Percentiles rank a stretch among this genome's conserved stretches.
Evolutionary conservation across 2,329 filamentous ascomycete species (phyloP).

Genomic region (Cytospora leucostoma): DNA sequence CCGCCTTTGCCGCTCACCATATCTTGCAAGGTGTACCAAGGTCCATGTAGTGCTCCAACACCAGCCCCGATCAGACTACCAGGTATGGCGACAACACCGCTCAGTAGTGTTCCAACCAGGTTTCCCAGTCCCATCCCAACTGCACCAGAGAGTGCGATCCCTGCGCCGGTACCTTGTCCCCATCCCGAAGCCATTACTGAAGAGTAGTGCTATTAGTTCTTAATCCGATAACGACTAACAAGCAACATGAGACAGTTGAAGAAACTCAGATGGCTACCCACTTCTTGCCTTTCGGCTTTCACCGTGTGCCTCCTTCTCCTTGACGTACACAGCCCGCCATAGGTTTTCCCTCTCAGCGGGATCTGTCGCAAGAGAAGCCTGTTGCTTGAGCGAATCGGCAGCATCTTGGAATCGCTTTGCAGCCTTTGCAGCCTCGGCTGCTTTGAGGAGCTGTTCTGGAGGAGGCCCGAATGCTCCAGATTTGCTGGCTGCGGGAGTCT

Average conservation of each 20-base stretch:
- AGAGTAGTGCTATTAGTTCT: not conserved
- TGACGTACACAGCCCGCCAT: conserved; percentile 24
- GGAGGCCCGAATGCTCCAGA: not conserved
- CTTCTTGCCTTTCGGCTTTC: conserved; percentile 27
- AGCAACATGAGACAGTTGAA: no score
- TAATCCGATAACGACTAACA: not conserved
- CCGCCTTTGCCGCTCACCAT: conserved; percentile 6
- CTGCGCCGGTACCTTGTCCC: conserved; percentile 23
- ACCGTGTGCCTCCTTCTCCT: conserved; percentile 27
- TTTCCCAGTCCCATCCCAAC: conserved; percentile 27
- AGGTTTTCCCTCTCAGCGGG: conserved; percentile 24
- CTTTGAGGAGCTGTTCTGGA: conserved; percentile 10
- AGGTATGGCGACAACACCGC: conserved; percentile 25
- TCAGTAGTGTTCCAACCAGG: conserved; percentile 22
- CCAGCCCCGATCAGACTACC: conserved; percentile 26
- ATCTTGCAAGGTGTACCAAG: conserved; percentile 22
- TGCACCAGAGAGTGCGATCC: conserved; percentile 22
- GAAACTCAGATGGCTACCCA: conserved; percentile 2
- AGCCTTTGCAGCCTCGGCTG: conserved; percentile 22
- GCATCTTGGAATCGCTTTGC: conserved; percentile 24
- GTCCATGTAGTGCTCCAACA: conserved; percentile 23
- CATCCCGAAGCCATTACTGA: conserved; percentile 25
- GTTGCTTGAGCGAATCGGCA: conserved; percentile 26
- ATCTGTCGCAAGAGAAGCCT: conserved; percentile 19
- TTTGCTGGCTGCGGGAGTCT: not conserved